Conservation (phyloP, 2,329 filamentous ascomycete genomes). For the Penicillium digitatum region DNA sequence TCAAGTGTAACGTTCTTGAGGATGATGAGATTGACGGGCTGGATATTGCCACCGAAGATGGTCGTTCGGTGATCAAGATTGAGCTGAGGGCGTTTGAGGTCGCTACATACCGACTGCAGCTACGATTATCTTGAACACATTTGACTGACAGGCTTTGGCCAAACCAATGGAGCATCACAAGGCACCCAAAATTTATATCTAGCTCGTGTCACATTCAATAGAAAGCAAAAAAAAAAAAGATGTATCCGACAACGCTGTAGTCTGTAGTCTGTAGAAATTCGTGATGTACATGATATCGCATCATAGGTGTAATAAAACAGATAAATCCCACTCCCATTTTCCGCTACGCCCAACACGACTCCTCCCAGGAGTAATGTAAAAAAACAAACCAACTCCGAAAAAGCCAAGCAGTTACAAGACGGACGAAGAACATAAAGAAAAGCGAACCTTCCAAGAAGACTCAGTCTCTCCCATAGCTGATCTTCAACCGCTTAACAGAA, state of each 20-base stretch:
- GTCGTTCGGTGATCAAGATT: slow-evolving; percentile 52
- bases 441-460: background rate
- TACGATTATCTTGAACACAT: slow-evolving; percentile 34
- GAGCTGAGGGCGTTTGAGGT: slow-evolving; percentile 78
- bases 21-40: slow-evolving; percentile 69
- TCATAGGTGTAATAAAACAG: slow-evolving; percentile 1
- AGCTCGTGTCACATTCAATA: background rate
- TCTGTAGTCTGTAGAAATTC: slow-evolving; percentile 1
- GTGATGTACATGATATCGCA: slow-evolving; percentile 12
- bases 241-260: background rate
- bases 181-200: background rate
- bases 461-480: slow-evolving; percentile 45
- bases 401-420: slow-evolving; percentile 1
- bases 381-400: slow-evolving; percentile 11
- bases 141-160: background rate
- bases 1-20: slow-evolving; percentile 82
- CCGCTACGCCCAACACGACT: slow-evolving; percentile 4
- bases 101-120: slow-evolving; percentile 67
- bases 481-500: slow-evolving; percentile 44
- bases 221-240: background rate
- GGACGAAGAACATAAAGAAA: background rate
- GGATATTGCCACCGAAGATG: slow-evolving; percentile 41
- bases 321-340: slow-evolving; percentile 1
- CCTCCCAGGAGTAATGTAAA: slow-evolving; percentile 1
- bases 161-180: background rate